A percentile compares a stretch with the other conserved stretches of the same genome.
Conservation (phyloP, 805 yeast genomes). For the Ogataea zsoltii region DNA sequence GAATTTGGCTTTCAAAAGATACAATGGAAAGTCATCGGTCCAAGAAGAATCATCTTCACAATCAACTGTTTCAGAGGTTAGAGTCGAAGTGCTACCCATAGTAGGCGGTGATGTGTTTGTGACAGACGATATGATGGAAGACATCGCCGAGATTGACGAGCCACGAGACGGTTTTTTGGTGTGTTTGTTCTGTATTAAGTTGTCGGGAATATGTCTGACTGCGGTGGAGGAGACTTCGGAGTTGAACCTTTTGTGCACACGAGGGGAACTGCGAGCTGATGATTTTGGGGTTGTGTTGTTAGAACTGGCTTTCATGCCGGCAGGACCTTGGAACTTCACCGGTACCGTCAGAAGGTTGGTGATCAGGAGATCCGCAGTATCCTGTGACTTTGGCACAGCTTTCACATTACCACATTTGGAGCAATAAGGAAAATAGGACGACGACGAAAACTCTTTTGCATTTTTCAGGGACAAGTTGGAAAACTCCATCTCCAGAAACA, state of each 20-base stretch:
- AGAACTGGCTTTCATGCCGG: not conserved
- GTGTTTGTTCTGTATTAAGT: conserved; percentile 17
- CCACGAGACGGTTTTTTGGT: conserved; percentile 35
- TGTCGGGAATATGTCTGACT: not conserved
- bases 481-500: conserved; percentile 40
- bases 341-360: conserved; percentile 17
- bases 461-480: conserved; percentile 6
- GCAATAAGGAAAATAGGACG: conserved; percentile 30
- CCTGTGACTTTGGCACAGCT: conserved; percentile 27
- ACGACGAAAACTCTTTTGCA: conserved; percentile 5
- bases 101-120: conserved; percentile 18
- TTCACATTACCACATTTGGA: conserved; percentile 21
- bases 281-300: conserved; percentile 1
- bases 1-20: conserved; percentile 24
- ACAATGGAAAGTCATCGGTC: conserved; percentile 18
- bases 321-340: conserved; percentile 1
- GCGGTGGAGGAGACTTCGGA: not conserved
- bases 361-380: conserved; percentile 21
- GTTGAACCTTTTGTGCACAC: conserved; percentile 1
- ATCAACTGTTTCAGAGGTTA: conserved; percentile 2
- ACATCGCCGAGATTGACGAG: conserved; percentile 34
- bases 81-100: conserved; percentile 2
- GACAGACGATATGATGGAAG: conserved; percentile 37
- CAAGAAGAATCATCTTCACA: conserved; percentile 8
- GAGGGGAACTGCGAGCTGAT: conserved; percentile 4